Conservation (phyloP, 2,329 filamentous ascomycete genomes). For the Metarhizium guizhouense region DNA sequence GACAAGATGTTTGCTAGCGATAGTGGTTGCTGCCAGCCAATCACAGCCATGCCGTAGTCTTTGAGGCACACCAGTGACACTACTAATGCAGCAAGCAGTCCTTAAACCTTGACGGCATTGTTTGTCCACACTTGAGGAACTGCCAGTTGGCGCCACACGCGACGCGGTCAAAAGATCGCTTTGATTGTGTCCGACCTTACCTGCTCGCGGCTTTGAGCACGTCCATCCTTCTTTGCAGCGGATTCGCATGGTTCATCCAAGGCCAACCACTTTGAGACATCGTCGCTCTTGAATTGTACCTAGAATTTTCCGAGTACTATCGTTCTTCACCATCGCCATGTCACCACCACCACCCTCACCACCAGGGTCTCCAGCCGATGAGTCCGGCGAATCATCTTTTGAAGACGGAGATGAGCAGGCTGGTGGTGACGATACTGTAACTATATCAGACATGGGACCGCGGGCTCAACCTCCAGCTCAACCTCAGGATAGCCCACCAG, state of each 20-base stretch:
- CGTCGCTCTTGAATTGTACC: neutral
- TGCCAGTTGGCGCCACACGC: neutral
- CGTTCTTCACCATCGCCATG: constrained; percentile 4
- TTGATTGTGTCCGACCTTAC: too few relatives aligned
- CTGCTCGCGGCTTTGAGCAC: neutral
- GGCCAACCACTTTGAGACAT: neutral
- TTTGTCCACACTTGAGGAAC: too few relatives aligned
- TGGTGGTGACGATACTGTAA: constrained; percentile 10
- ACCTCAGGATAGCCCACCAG: constrained; percentile 20
- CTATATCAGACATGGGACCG: constrained; percentile 14
- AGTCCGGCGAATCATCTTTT: neutral
- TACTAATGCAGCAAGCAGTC: neutral
- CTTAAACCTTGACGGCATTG: neutral
- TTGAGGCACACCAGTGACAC: neutral
- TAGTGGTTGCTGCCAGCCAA: neutral
- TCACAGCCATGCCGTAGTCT: neutral
- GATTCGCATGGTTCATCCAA: neutral
- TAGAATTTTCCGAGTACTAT: neutral
- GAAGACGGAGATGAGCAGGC: constrained; percentile 6
- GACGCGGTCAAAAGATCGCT: neutral
- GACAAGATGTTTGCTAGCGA: neutral
- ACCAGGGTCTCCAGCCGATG: constrained; percentile 4
- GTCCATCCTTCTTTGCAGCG: neutral
- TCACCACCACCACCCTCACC: constrained; percentile 8
- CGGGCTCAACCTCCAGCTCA: constrained; percentile 10